Conservation (phyloP, 2,329 filamentous ascomycete species). For the Exophiala sp. region DNA sequence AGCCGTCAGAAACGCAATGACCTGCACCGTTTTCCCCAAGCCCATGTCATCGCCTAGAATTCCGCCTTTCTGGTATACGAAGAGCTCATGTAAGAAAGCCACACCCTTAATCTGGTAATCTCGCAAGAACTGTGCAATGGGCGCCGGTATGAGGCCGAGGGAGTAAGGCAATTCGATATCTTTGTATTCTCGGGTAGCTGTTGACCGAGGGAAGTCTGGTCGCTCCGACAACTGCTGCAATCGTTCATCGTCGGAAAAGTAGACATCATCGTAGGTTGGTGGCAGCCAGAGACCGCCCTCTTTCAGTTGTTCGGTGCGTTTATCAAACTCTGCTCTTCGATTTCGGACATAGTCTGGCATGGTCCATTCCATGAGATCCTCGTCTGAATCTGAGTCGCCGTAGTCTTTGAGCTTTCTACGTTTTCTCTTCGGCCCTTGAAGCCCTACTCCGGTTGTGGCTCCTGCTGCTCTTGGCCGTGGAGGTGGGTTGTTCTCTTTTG, state of each 20-base stretch:
- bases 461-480: conserved; percentile 36
- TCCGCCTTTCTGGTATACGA: conserved; percentile 85
- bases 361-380: conserved; percentile 54
- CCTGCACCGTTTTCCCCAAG: conserved; percentile 92
- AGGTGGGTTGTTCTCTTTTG: conserved; percentile 38
- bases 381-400: conserved; percentile 49
- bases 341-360: conserved; percentile 70
- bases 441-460: conserved; percentile 30
- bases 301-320: conserved; percentile 55
- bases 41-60: conserved; percentile 98
- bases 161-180: conserved; percentile 74
- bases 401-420: conserved; percentile 38
- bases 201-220: conserved; percentile 62
- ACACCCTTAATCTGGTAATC: conserved; percentile 88
- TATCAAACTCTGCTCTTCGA: conserved; percentile 68
- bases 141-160: conserved; percentile 75
- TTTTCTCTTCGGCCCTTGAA: conserved; percentile 27
- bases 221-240: conserved; percentile 63
- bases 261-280: conserved; percentile 70
- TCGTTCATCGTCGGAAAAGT: conserved; percentile 69
- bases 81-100: conserved; percentile 79
- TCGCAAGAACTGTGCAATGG: conserved; percentile 85
- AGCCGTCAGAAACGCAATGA: conserved; percentile 84
- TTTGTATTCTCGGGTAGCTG: conserved; percentile 66
- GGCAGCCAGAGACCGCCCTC: conserved; percentile 71